Conservation (phyloP, 164 flowering plant species). For the Nelumbo lutea region DNA sequence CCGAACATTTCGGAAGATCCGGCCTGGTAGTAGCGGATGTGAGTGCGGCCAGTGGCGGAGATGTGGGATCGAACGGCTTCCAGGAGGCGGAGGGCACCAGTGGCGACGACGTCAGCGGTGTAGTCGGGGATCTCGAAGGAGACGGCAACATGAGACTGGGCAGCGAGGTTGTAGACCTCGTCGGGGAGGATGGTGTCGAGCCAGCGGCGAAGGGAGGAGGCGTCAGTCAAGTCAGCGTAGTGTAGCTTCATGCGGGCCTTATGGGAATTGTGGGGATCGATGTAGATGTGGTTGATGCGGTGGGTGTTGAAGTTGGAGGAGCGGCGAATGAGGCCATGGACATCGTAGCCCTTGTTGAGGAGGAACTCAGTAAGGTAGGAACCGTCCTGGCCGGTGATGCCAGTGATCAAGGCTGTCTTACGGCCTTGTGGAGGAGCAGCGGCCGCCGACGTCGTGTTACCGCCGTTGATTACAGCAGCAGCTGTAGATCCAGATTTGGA, state of each 20-base stretch:
- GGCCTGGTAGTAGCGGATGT: conserved; percentile 61
- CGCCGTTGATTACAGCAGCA: conserved; percentile 9
- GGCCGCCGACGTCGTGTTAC: conserved; percentile 1
- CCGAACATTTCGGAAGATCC: conserved; percentile 82
- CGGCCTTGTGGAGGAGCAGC: conserved; percentile 3
- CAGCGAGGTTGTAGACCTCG: conserved; percentile 78
- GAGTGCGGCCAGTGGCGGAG: conserved; percentile 42
- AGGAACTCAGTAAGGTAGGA: conserved; percentile 78
- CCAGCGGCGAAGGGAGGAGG: conserved; percentile 80
- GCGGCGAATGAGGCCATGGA: conserved; percentile 72
- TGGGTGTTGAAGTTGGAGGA: conserved; percentile 81
- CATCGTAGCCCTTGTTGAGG: conserved; percentile 56
- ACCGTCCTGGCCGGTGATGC: conserved; percentile 69
- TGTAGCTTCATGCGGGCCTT: conserved; percentile 73
- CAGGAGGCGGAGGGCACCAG: conserved; percentile 76
- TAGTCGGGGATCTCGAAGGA: conserved; percentile 80
- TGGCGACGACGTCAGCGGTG: conserved; percentile 76
- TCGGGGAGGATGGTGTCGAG: conserved; percentile 58
- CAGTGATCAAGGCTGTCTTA: conserved; percentile 56
- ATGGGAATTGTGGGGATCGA: conserved; percentile 69
- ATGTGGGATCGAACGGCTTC: conserved; percentile 70
- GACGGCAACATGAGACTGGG: conserved; percentile 75
- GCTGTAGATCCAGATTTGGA: conserved; percentile 18
- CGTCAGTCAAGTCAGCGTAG: conserved; percentile 72
- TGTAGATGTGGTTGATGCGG: conserved; percentile 77